Conservation (phyloP, 2,329 filamentous ascomycete species). For the Calonectria pauciramosa region DNA sequence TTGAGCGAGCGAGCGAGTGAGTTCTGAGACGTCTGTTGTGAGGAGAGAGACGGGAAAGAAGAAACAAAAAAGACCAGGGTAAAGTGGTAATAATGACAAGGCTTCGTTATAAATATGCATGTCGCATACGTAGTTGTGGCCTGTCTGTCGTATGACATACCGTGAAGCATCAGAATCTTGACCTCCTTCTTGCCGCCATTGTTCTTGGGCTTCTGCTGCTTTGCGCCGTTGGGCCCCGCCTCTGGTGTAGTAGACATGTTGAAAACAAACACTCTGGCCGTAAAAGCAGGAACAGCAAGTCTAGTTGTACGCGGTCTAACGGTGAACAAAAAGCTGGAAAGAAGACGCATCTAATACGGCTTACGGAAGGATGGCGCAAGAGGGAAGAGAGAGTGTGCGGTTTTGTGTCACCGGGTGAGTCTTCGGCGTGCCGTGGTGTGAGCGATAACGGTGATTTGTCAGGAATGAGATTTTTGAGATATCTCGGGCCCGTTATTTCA, state of each 20-base stretch:
- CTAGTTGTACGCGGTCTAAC: conserved; percentile 34
- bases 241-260: conserved; percentile 44
- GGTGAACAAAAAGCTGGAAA: conserved; percentile 29
- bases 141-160: conserved; percentile 52
- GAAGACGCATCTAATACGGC: conserved; percentile 38
- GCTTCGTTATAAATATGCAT: neutral
- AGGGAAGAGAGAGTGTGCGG: neutral
- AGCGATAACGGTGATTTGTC: conserved; percentile 45
- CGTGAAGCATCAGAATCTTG: conserved; percentile 85
- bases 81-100: neutral
- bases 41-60: neutral
- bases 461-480: conserved; percentile 34
- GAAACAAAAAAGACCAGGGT: conserved; percentile 16
- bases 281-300: conserved; percentile 23
- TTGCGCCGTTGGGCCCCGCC: conserved; percentile 29
- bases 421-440: conserved; percentile 31
- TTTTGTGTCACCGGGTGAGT: conserved; percentile 38
- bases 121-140: neutral
- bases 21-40: neutral
- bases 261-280: conserved; percentile 27
- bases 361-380: conserved; percentile 5
- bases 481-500: conserved; percentile 35
- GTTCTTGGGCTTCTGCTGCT: conserved; percentile 48
- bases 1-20: neutral
- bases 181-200: conserved; percentile 62